These are phyloP conservation scores for Penicillium griseofulvum DNA, from an alignment of 2,329 filamentous ascomycete species.

Conservation along the genomic window DNA sequence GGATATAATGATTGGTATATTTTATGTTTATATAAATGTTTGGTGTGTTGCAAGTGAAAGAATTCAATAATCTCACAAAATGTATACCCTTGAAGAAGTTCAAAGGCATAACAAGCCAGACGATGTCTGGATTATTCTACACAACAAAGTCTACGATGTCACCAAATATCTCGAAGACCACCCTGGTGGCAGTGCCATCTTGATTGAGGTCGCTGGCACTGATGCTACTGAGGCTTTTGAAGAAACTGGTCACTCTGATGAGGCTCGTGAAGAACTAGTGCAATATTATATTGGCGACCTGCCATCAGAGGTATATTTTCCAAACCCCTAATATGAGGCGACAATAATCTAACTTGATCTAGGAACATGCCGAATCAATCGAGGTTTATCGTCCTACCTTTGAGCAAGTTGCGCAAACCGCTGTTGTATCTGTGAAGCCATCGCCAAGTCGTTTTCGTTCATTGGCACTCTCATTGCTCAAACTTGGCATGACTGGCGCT, in stretches of 20 bases:
- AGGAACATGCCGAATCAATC: constrained; percentile 18
- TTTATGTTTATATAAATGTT: not conserved
- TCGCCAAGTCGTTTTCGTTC: not conserved
- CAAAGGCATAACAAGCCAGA: constrained; percentile 47
- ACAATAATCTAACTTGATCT: not conserved
- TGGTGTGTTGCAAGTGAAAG: too few relatives aligned
- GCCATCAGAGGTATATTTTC: constrained; percentile 10
- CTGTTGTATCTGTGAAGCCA: constrained; percentile 14
- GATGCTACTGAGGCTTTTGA: constrained; percentile 44
- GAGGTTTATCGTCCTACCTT: constrained; percentile 22
- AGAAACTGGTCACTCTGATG: constrained; percentile 45
- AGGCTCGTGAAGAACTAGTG: constrained; percentile 42
- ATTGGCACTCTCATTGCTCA: not conserved
- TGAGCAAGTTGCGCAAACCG: constrained; percentile 20
- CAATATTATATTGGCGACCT: constrained; percentile 34
- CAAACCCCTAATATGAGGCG: not conserved
- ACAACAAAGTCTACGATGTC: constrained; percentile 59
- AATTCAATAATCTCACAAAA: not conserved
- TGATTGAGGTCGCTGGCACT: constrained; percentile 41
- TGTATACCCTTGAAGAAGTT: constrained; percentile 33
- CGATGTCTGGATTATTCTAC: constrained; percentile 56
- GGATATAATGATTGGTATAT: not conserved
- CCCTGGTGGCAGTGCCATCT: constrained; percentile 45
- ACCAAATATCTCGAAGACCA: constrained; percentile 59
- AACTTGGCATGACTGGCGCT: not conserved